A percentile compares a stretch with the other conserved stretches of the same genome.
These are phyloP conservation scores for Cystobasidium sp. DNA, from an alignment of 1,284 basidiomycete species.

Conservation along the genomic window DNA sequence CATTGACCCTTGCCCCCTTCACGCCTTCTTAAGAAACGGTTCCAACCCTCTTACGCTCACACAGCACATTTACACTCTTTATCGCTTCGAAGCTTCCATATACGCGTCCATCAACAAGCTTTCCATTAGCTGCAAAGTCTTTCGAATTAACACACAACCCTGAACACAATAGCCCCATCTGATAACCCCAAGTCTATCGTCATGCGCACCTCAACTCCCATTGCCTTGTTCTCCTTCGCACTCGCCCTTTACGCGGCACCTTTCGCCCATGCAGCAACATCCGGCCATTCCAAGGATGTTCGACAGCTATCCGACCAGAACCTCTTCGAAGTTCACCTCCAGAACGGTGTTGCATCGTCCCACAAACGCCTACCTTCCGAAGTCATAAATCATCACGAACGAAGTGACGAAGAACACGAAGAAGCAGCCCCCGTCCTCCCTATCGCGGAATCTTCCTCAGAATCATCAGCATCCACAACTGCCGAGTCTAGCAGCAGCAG, in stretches of 20 bases:
- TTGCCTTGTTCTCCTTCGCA: slow-evolving; percentile 33
- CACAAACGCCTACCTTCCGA: slow-evolving; percentile 42
- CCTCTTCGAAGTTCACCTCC: slow-evolving; percentile 39
- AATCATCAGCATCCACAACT: slow-evolving; percentile 4
- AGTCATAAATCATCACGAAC: slow-evolving; percentile 39
- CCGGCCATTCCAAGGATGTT: not conserved
- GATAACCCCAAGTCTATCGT: not conserved
- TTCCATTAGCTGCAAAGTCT: slow-evolving; percentile 6
- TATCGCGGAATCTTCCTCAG: slow-evolving; percentile 19
- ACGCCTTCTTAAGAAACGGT: slow-evolving; percentile 9
- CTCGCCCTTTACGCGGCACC: slow-evolving; percentile 37
- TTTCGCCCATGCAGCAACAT: slow-evolving; percentile 28
- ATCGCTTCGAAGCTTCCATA: slow-evolving; percentile 13
- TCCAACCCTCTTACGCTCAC: slow-evolving; percentile 35
- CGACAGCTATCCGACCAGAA: slow-evolving; percentile 40
- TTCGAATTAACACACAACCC: not conserved
- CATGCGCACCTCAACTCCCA: slow-evolving; percentile 30
- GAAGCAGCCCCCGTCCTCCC: slow-evolving; percentile 1
- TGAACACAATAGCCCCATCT: slow-evolving; percentile 1
- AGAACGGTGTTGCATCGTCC: slow-evolving; percentile 24
- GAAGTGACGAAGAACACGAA: slow-evolving; percentile 16
- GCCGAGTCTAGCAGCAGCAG: not conserved
- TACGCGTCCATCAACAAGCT: slow-evolving; percentile 11
- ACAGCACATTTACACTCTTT: slow-evolving; percentile 42
- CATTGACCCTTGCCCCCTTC: not conserved